Evolutionary conservation across 495 filamentous ascomycete genomes (phyloP).

Genomic region (Podospora fimiseda): DNA sequence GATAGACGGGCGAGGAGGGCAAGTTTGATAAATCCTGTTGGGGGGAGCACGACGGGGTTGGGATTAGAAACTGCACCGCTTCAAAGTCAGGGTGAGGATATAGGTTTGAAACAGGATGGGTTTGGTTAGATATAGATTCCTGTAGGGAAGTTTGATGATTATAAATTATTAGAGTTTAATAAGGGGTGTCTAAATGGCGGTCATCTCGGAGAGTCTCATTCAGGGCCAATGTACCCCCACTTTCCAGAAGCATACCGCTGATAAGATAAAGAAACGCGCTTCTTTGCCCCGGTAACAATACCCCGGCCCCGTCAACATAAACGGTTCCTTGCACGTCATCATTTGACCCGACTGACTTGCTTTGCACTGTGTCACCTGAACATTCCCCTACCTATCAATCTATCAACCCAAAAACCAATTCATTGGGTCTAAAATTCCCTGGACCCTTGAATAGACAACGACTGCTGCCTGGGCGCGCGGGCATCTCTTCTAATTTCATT

Average conservation of each 20-base stretch:
- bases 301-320: neutral
- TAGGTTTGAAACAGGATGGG: conserved; percentile 14
- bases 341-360: too few relatives aligned
- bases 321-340: conserved; percentile 9
- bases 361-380: too few relatives aligned
- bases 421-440: too few relatives aligned
- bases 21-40: conserved; percentile 34
- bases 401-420: too few relatives aligned
- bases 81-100: conserved; percentile 11
- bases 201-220: too few relatives aligned
- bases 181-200: too few relatives aligned
- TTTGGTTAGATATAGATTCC: conserved; percentile 16
- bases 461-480: neutral
- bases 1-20: conserved; percentile 30
- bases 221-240: too few relatives aligned
- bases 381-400: neutral
- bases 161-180: neutral
- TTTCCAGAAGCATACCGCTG: neutral
- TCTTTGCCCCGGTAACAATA: neutral
- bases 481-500: too few relatives aligned
- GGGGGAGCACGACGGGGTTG: conserved; percentile 10
- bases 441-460: neutral
- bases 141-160: neutral
- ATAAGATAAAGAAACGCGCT: conserved; percentile 22
- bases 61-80: conserved; percentile 45